Conservation (phyloP, 495 filamentous ascomycete species). For the Xylaria cubensis region DNA sequence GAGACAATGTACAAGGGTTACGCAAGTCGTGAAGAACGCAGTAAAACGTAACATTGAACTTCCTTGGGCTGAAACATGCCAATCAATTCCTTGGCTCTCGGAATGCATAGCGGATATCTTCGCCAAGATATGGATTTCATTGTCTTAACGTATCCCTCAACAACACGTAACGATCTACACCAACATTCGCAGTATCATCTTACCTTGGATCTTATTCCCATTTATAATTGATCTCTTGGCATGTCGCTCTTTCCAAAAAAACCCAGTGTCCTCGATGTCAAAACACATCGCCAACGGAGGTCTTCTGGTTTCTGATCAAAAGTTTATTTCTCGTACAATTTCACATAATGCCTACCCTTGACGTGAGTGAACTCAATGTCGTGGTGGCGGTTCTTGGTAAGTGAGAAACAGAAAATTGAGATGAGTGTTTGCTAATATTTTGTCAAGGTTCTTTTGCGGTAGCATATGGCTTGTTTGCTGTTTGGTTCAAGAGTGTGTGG, state of each 20-base stretch:
- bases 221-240: constrained; percentile 35
- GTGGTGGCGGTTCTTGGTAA: constrained; percentile 54
- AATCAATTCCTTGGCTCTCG: background rate
- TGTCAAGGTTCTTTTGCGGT: constrained; percentile 46
- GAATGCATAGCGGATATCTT: constrained; percentile 19
- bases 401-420: constrained; percentile 3
- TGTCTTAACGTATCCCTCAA: constrained; percentile 36
- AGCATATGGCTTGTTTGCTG: constrained; percentile 57
- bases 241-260: background rate
- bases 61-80: constrained; percentile 3
- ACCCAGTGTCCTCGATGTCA: background rate
- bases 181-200: constrained; percentile 24
- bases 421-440: constrained; percentile 9
- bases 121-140: constrained; percentile 31
- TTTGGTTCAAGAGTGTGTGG: constrained; percentile 60
- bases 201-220: background rate
- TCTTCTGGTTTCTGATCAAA: background rate
- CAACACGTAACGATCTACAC: constrained; percentile 34
- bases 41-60: background rate
- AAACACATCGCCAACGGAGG: background rate
- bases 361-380: constrained; percentile 60
- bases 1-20: constrained; percentile 13
- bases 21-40: background rate
- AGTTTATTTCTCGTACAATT: background rate
- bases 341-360: constrained; percentile 54